phyloP scores from a whole-genome alignment of 352 stramenopile genomes.

The Phytophthora niederhauseri region DNA sequence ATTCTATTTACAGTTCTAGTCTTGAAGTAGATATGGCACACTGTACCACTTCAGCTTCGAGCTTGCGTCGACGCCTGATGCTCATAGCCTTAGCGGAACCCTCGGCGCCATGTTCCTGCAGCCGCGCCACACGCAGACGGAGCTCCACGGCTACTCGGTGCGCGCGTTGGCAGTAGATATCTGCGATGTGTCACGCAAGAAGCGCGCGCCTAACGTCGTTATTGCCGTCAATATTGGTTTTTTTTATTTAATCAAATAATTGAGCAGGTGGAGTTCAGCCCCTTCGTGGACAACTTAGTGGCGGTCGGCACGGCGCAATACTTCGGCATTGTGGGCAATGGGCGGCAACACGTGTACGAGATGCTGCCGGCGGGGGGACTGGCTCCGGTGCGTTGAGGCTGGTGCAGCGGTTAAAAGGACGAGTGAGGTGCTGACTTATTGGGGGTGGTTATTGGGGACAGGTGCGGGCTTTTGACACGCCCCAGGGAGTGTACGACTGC shows the following conservation, averaged over 20 bases:
- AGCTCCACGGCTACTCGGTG: conserved; percentile 76
- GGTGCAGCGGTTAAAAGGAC: not conserved
- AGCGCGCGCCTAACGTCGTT: not conserved
- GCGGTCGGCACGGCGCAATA: conserved; percentile 91
- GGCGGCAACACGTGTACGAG: conserved; percentile 84
- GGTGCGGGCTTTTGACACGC: conserved; percentile 90
- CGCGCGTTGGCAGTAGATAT: not conserved
- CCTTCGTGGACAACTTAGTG: conserved; percentile 88
- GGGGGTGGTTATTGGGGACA: conserved; percentile 22
- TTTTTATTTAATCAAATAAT: not conserved
- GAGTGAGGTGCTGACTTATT: not conserved
- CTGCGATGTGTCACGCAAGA: not conserved
- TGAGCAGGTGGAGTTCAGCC: conserved; percentile 90
- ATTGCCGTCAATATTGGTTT: not conserved
- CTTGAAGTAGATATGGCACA: conserved; percentile 29
- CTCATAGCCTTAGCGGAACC: not conserved
- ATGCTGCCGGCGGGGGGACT: conserved; percentile 69
- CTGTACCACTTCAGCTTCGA: conserved; percentile 6
- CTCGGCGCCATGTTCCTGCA: conserved; percentile 66
- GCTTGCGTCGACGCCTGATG: conserved; percentile 21
- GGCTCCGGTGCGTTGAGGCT: conserved; percentile 43
- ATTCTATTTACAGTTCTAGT: conserved; percentile 11
- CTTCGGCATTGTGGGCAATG: conserved; percentile 94
- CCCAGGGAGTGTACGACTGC: conserved; percentile 91
- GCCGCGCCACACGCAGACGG: conserved; percentile 59